phyloP scores from a whole-genome alignment of 352 stramenopile genomes.

The Phytophthora tubulina region DNA sequence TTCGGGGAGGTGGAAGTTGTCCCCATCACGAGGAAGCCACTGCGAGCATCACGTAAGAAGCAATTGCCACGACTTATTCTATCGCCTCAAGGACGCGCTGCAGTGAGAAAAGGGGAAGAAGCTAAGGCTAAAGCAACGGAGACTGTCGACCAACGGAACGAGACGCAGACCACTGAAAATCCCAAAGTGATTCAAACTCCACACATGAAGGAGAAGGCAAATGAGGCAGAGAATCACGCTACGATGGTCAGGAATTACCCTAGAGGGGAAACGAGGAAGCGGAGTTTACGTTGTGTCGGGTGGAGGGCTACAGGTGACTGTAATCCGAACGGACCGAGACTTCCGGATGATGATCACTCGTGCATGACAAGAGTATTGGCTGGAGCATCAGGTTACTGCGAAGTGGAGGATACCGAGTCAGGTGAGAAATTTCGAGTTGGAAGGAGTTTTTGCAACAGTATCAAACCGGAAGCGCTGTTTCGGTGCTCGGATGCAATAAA shows the following conservation, averaged over 20 bases:
- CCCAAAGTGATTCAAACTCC: not conserved
- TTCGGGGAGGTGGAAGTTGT: constrained; percentile 25
- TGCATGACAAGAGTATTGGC: constrained; percentile 19
- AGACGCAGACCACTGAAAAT: constrained; percentile 1
- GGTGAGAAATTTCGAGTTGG: constrained; percentile 42
- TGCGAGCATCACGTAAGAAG: constrained; percentile 12
- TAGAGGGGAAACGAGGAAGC: not conserved
- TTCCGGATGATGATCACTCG: constrained; percentile 25
- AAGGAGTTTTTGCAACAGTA: constrained; percentile 36
- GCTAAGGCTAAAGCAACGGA: constrained; percentile 4
- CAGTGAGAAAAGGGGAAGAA: constrained; percentile 14
- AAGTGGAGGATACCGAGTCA: constrained; percentile 40
- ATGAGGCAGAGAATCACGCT: constrained; percentile 12
- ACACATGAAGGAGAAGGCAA: constrained; percentile 4
- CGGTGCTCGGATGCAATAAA: constrained; percentile 49
- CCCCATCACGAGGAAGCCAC: constrained; percentile 19
- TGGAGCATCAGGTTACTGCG: constrained; percentile 55
- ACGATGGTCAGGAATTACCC: constrained; percentile 27
- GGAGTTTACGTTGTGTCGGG: constrained; percentile 26
- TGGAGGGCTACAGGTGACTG: constrained; percentile 37
- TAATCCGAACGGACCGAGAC: constrained; percentile 26
- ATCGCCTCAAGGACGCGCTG: constrained; percentile 21
- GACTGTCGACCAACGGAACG: constrained; percentile 7
- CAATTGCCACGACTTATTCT: constrained; percentile 21
- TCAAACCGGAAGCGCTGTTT: constrained; percentile 42